phyloP scores from a whole-genome alignment of 1,284 basidiomycete genomes.

The Cerrena zonata region DNA sequence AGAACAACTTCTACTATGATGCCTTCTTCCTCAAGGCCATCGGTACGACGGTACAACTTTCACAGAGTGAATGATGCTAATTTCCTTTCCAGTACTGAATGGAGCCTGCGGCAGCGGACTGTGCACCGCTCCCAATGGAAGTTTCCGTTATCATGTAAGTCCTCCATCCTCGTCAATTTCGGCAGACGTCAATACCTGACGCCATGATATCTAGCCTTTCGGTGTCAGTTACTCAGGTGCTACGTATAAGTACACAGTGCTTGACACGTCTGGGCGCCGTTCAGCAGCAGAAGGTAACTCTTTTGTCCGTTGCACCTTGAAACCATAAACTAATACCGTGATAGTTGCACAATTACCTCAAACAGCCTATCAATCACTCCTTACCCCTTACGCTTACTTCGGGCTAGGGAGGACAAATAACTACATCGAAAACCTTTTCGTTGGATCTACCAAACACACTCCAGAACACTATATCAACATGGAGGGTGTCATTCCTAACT shows the following conservation, averaged over 20 bases:
- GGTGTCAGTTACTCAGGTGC: constrained; percentile 93
- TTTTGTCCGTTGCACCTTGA: too few species aligned
- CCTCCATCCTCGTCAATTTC: background rate
- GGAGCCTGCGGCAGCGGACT: constrained; percentile 83
- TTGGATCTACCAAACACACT: constrained; percentile 78
- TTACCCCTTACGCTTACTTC: constrained; percentile 91
- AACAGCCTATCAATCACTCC: constrained; percentile 83
- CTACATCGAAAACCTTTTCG: constrained; percentile 95
- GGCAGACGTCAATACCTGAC: too few species aligned
- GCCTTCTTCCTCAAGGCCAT: constrained; percentile 98
- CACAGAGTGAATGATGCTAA: too few species aligned
- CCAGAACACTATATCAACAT: constrained; percentile 77
- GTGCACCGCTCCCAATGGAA: constrained; percentile 61
- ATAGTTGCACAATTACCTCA: constrained; percentile 88
- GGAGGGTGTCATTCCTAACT: constrained; percentile 97
- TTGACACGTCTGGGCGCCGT: constrained; percentile 86
- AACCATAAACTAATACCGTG: too few species aligned
- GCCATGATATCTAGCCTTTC: constrained; percentile 77
- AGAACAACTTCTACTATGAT: constrained; percentile 98
- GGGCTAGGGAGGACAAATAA: constrained; percentile 99
- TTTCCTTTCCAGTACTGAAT: constrained; percentile 67
- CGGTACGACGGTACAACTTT: constrained; percentile 40
- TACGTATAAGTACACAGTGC: constrained; percentile 94
- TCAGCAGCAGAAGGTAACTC: constrained; percentile 82
- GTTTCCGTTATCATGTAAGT: constrained; percentile 67